phyloP scores from a whole-genome alignment of 495 filamentous ascomycete species.

The Annulohypoxylon nitens region DNA sequence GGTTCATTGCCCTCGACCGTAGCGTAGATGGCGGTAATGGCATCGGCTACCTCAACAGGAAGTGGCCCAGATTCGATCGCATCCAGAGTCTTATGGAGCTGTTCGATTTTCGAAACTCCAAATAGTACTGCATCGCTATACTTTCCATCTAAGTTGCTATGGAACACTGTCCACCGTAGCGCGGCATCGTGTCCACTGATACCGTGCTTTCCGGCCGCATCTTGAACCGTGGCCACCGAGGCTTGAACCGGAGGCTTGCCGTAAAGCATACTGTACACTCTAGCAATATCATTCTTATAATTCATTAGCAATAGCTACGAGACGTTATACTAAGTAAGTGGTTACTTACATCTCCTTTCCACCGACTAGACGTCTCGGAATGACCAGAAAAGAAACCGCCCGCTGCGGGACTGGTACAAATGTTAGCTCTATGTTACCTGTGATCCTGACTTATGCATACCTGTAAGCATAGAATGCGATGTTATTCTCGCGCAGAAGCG shows the following conservation, averaged over 20 bases:
- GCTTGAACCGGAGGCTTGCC: background rate
- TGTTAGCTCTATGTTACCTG: background rate
- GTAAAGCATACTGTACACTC: background rate
- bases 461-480: constrained; percentile 58
- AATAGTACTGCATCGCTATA: background rate
- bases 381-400: background rate
- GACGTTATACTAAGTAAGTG: background rate
- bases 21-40: background rate
- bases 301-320: background rate
- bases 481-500: constrained; percentile 57
- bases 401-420: background rate
- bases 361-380: background rate
- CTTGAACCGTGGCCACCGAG: background rate
- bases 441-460: background rate
- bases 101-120: background rate
- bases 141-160: background rate
- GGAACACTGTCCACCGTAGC: background rate
- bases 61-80: constrained; percentile 1
- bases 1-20: background rate
- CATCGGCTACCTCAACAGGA: background rate
- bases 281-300: constrained; percentile 1
- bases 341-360: background rate
- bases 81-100: background rate
- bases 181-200: constrained; percentile 4
- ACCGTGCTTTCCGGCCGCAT: background rate